Conservation (phyloP, 148 eudicot species). For the Cornus controversa region DNA sequence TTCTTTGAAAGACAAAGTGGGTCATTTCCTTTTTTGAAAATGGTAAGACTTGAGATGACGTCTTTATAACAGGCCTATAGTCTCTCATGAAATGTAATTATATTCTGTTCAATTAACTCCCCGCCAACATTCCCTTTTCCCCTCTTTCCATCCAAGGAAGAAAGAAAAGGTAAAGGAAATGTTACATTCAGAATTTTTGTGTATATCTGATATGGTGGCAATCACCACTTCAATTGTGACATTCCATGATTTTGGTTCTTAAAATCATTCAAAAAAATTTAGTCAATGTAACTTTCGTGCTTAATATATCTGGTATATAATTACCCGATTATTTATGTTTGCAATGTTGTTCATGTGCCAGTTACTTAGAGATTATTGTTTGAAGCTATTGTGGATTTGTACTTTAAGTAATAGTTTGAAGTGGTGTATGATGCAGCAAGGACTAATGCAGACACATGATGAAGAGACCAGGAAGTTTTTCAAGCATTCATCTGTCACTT, state of each 20-base stretch:
- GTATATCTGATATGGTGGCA: background rate
- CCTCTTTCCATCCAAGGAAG: background rate
- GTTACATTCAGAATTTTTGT: background rate
- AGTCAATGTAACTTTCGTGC: background rate
- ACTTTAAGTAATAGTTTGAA: conserved; percentile 2
- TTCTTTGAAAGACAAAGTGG: too few species aligned
- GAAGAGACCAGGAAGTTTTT: conserved; percentile 90
- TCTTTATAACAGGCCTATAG: too few species aligned
- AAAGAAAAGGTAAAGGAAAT: too few species aligned
- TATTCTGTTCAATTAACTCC: background rate
- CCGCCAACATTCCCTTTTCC: background rate
- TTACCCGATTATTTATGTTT: background rate
- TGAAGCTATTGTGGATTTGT: background rate
- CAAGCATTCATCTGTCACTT: conserved; percentile 87
- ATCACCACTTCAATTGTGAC: background rate
- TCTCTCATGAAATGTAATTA: background rate
- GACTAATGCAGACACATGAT: conserved; percentile 93
- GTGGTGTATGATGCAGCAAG: conserved; percentile 54
- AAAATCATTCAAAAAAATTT: too few species aligned
- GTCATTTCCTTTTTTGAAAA: too few species aligned
- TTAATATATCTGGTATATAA: background rate
- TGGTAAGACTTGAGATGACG: too few species aligned
- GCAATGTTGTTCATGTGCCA: background rate
- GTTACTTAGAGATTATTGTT: background rate
- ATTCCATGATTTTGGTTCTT: background rate